Evolutionary conservation across 2,329 filamentous ascomycete species (phyloP), one percentile per base, ranked within the genome.

Genomic region (Fusarium globosum): DNA sequence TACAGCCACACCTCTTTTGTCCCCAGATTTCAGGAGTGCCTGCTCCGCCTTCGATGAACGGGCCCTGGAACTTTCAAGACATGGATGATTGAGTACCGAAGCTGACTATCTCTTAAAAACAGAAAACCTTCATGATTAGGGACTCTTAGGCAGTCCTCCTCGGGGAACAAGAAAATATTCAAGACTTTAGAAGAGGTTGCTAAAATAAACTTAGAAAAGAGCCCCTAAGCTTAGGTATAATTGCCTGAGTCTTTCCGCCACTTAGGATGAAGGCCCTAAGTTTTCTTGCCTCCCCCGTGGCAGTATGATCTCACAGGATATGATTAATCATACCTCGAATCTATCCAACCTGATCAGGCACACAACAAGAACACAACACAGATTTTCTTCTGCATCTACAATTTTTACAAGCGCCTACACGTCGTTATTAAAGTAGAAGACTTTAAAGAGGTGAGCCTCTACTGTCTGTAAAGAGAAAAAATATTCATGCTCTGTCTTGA

Each of bases 21-120:
- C 76, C 71, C 76, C 76, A 78, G 76, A 78, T 78, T 78, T 78
- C 76, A 78, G 76, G 76, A 74, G 67, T 61, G 62, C 61, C 67
- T 43, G 69, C 74, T 61, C 71, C 76, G 53, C 69, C 62, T 59
- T 65, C 48, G 33, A 53, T 63, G 48, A 41, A 60, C 55, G 67
- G 68, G 51, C 63, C 68, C 65, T 63, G 46, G 57, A 49, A 49
- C 45, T 35, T 53, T 64, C 21, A 46, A 36, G 42, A 60, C 61
- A 63, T 57, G 61, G 52, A 38, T 61, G 61, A 49, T 55, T 62
- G 71, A 64, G 66, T 57, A 60, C 68, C 60, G 61, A 70, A 65
- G n/a, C 28, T 56, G 58, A 43, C 20, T 33, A 18, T 56, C 33
- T 61, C 36, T 67, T 58, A 51, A 60, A 43, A 61, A 46, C 46